Base-by-base conservation (phyloP, 208 protist genomes). In the Tritrichomonas musculus region DNA sequence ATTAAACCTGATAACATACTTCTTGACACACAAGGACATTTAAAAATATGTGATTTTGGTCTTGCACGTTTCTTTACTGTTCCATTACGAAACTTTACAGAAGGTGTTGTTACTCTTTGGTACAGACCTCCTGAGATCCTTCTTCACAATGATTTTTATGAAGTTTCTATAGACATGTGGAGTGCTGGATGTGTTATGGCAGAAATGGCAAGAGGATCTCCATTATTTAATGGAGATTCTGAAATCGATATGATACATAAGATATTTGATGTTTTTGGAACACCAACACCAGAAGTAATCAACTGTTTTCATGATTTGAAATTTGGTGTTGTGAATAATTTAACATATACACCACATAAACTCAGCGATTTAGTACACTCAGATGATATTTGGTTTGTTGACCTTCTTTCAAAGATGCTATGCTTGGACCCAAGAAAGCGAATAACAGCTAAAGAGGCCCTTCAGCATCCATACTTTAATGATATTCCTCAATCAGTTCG, bases 1-100 rank as follows among this genome's bases (percentile, higher is more conserved):
- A 94, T 98, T 8, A 98, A 98, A 95, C 97, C 97, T 25, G 96
- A 98, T 92, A 98, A 98, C 92, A 93, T 98, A 53, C 94, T 98
- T 64, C 96, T 98, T 77, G 95, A 97, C 94, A 44, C 53, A 20
- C 27, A 88, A 41, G 95, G 96, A 36, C 77, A 94, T 69, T 93
- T 97, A 50, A 97, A 96, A 82, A 88, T 97, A 44, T 94, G 96
- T n/a, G 96, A 97, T 94, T 96, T 97, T 93, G 96, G 96, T 49
- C 53, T 97, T 22, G 95, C 96, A 4, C 92, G 96, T 25, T 95
- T 94, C 57, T 96, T 94, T 93, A 94, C 96, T n/a, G 39, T 65
- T 49, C 96, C 96, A n/a, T 36, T 95, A 30, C 69, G 88, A 22
- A 57, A 44, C 41, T 93, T 55, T 17, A 93, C 92, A 0, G 49